Percentiles rank a stretch among this genome's conserved stretches.
These are phyloP conservation scores for Hordeum marinum DNA, from an alignment of 176 grass and related monocot genomes.

Conservation along the genomic window DNA sequence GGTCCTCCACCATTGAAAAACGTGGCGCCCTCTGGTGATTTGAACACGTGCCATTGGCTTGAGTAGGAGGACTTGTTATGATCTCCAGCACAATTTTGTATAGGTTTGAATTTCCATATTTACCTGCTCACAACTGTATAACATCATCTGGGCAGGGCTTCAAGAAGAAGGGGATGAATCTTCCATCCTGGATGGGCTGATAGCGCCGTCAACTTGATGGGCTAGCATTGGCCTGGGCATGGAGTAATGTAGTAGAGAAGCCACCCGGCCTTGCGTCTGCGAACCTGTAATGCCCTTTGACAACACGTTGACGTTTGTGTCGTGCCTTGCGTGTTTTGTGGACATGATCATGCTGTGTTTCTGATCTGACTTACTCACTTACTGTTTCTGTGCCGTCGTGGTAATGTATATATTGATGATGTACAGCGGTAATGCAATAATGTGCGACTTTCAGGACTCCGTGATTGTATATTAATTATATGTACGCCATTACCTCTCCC, in stretches of 20 bases:
- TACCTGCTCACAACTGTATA: constrained; percentile 6
- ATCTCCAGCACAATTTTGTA: not conserved
- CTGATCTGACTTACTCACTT: not conserved
- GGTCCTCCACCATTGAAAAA: too few relatives aligned
- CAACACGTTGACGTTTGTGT: not conserved
- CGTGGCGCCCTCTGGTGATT: too few relatives aligned
- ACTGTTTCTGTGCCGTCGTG: not conserved
- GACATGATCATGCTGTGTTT: not conserved
- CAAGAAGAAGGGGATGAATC: constrained; percentile 20
- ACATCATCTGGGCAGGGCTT: constrained; percentile 27
- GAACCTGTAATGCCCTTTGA: not conserved
- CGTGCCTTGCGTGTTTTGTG: not conserved
- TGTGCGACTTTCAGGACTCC: not conserved
- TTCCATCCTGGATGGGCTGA: constrained; percentile 21
- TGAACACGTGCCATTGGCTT: not conserved
- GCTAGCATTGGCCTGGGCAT: not conserved
- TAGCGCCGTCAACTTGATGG: not conserved
- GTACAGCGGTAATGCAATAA: not conserved
- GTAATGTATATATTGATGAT: not conserved
- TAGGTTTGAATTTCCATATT: not conserved
- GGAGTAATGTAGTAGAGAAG: not conserved
- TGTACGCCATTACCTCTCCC: not conserved
- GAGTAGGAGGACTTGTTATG: not conserved
- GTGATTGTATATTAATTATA: not conserved
- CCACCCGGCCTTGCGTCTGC: not conserved